Base-by-base conservation (phyloP, 805 yeast species). In the Candida endomychidarum region DNA sequence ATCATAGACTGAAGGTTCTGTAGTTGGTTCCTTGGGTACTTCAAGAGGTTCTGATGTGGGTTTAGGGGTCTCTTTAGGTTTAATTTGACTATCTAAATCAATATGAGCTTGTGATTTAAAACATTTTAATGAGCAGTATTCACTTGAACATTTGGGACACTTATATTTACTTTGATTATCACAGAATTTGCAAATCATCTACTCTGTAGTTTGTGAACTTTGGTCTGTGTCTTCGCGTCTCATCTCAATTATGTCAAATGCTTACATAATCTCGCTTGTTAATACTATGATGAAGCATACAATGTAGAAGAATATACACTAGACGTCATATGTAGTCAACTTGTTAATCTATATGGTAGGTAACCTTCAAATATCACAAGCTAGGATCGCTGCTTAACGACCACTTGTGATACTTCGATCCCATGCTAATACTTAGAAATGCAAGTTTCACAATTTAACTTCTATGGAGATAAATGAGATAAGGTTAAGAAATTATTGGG, bases 81-180 rank as follows among this genome's bases (percentile, higher is more conserved):
- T 35, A n/a, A n/a, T n/a, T n/a, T n/a, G n/a, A n/a, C n/a, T 21
- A 34, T 42, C 11, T 22, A 23, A 6, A 7, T 38, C 37, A 35
- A 27, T 32, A 30, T 40, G 39, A 3, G 22, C 17, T 3, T 12
- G 10, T 14, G 39, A 40, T 50, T 81, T 84, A 59, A 66, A 85
- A 50, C 95, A 86, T 2, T 41, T 51, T 5, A 86, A 50, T 0
- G 85, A 77, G 56, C 95, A 86, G 47, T 69, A 69, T 5, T 56
- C 70, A 42, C 57, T 41, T 3, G 34, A 16, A 45, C 86, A 81
- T 34, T 56, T 58, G 0, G 86, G 83, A 43, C 86, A 81, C 50
- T 70, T 75, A 59, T 81, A 81, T 48, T 75, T 75, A 18, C 78
- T 63, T 35, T 54, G 51, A 4, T 47, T 48, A 11, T 48, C 34